These are phyloP conservation scores for Dendrobium officinale DNA, from an alignment of 106 monocot species.

Conservation along the genomic window DNA sequence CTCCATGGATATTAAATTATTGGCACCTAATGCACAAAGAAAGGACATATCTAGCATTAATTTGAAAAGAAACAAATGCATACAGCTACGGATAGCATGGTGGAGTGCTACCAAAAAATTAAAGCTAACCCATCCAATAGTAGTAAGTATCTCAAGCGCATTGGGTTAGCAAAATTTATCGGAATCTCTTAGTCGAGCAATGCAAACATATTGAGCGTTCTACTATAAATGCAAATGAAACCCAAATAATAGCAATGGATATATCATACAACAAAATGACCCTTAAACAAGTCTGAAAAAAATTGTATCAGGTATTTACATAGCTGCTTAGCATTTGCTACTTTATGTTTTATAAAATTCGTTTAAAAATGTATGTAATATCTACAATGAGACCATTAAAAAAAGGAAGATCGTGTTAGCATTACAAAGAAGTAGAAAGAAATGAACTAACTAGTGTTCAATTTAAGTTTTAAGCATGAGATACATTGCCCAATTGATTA, in stretches of 20 bases:
- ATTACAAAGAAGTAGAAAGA: not conserved
- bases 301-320: too few relatives aligned
- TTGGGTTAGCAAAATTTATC: not conserved
- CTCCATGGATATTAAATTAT: conserved; percentile 90
- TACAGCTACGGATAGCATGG: not conserved
- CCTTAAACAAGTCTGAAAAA: too few relatives aligned
- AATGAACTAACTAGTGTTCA: not conserved
- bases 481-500: not conserved
- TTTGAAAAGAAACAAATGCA: not conserved
- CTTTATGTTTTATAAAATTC: too few relatives aligned
- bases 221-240: not conserved
- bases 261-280: too few relatives aligned
- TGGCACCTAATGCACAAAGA: conserved; percentile 54
- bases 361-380: too few relatives aligned
- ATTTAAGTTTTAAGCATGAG: not conserved
- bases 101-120: not conserved
- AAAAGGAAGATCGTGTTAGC: not conserved
- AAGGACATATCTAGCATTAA: not conserved
- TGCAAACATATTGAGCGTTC: not conserved
- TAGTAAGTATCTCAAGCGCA: not conserved
- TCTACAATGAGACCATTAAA: not conserved
- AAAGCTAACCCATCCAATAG: not conserved
- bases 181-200: not conserved
- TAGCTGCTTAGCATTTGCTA: too few relatives aligned
- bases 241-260: not conserved